Conservation (phyloP, 441 rosid species). For the Isatis lusitanica region DNA sequence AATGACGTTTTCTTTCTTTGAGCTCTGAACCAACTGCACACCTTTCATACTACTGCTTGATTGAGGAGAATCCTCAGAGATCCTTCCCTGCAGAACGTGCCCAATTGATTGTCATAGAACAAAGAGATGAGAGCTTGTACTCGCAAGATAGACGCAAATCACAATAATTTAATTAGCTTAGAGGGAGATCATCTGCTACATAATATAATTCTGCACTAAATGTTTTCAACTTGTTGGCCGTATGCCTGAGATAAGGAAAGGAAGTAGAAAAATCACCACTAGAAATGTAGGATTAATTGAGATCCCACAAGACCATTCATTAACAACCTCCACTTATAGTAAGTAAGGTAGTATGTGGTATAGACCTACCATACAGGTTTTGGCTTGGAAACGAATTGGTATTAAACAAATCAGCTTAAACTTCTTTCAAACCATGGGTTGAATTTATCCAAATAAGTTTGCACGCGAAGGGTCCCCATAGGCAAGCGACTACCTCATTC, state of each 20-base stretch:
- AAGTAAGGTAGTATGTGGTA: background rate
- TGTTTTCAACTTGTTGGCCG: background rate
- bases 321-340: background rate
- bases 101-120: slow-evolving; percentile 23
- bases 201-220: background rate
- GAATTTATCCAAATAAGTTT: background rate
- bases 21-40: slow-evolving; percentile 50
- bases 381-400: background rate
- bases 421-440: background rate
- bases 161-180: background rate
- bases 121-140: slow-evolving; percentile 7
- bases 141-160: background rate
- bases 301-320: background rate
- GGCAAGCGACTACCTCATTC: background rate
- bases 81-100: slow-evolving; percentile 49
- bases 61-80: slow-evolving; percentile 36
- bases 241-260: background rate
- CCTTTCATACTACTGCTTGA: slow-evolving; percentile 42
- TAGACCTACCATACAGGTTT: background rate
- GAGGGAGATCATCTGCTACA: slow-evolving; percentile 14
- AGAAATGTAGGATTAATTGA: background rate
- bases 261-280: background rate
- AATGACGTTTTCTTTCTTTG: slow-evolving; percentile 72
- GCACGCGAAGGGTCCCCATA: background rate
- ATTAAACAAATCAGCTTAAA: background rate